These are phyloP conservation scores for Hortiboletus flavorubellus DNA, from an alignment of 768 basidiomycete genomes.

Conservation along the genomic window DNA sequence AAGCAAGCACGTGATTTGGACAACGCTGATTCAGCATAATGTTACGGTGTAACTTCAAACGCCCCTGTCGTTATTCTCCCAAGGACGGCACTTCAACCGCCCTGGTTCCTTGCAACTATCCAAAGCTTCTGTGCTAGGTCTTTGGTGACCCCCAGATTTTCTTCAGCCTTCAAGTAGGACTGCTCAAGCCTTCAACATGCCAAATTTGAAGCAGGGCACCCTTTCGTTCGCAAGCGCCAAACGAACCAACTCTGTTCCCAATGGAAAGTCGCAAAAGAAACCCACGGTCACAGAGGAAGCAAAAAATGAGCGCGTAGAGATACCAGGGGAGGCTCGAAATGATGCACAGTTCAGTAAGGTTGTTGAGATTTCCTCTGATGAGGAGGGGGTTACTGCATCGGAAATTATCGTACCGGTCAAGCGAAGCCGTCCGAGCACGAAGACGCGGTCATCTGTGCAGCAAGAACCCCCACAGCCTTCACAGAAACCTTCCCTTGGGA, in stretches of 20 bases:
- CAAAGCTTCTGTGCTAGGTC: too few relatives aligned
- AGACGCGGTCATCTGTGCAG: conserved; percentile 4
- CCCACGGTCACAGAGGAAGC: conserved; percentile 2
- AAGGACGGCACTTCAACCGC: neutral
- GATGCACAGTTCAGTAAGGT: neutral
- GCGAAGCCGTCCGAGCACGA: conserved; percentile 29
- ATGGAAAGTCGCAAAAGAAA: conserved; percentile 19
- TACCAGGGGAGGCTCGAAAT: neutral
- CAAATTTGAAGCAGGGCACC: conserved; percentile 41
- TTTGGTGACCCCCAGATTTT: too few relatives aligned
- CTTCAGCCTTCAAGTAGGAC: neutral
- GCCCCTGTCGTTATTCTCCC: conserved; percentile 20
- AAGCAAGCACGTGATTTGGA: conserved; percentile 9
- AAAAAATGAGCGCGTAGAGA: conserved; percentile 3
- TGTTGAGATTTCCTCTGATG: conserved; percentile 22
- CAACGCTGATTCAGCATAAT: neutral
- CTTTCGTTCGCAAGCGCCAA: conserved; percentile 47
- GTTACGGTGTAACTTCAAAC: neutral
- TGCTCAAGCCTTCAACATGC: neutral
- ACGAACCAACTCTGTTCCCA: conserved; percentile 34
- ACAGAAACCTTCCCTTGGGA: neutral
- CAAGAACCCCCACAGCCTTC: neutral
- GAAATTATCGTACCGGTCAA: conserved; percentile 15
- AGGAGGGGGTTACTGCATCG: conserved; percentile 3
- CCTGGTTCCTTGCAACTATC: neutral